A percentile compares a stretch with the other conserved stretches of the same genome.
Conservation (phyloP, 208 protist species). For the Trichomonas vaginalis region DNA sequence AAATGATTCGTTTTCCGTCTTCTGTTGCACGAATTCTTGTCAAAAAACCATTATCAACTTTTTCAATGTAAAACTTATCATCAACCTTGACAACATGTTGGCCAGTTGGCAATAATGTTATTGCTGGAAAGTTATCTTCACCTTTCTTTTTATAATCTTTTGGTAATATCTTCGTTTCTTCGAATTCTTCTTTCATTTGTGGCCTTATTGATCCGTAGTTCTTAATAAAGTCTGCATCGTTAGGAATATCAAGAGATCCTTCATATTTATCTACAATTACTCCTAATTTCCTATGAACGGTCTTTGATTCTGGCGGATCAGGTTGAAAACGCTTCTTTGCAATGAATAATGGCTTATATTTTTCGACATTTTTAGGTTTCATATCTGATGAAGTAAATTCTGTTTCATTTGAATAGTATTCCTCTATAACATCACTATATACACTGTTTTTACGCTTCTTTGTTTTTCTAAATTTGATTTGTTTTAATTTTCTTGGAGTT, state of each 20-base stretch:
- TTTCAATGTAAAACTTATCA: neutral
- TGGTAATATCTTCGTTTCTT: neutral
- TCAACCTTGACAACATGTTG: neutral
- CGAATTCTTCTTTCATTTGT: neutral
- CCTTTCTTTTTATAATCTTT: neutral
- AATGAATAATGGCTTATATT: neutral
- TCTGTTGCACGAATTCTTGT: neutral
- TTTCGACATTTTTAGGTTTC: neutral
- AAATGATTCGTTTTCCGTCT: neutral
- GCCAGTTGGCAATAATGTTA: neutral
- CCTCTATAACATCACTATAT: neutral
- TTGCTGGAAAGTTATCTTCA: neutral
- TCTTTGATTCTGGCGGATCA: neutral
- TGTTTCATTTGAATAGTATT: neutral
- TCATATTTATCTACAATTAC: neutral
- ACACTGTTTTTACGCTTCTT: neutral
- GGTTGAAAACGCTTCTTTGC: neutral
- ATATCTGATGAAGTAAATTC: neutral
- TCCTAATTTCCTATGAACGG: neutral
- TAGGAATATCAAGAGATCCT: neutral
- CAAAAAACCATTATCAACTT: neutral
- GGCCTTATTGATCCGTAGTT: neutral
- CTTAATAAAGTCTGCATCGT: neutral
- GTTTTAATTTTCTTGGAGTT: neutral
- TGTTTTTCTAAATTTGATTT: neutral